Base-by-base conservation (phyloP, 108 stramenopile genomes). In the Asterionellopsis glacialis region DNA sequence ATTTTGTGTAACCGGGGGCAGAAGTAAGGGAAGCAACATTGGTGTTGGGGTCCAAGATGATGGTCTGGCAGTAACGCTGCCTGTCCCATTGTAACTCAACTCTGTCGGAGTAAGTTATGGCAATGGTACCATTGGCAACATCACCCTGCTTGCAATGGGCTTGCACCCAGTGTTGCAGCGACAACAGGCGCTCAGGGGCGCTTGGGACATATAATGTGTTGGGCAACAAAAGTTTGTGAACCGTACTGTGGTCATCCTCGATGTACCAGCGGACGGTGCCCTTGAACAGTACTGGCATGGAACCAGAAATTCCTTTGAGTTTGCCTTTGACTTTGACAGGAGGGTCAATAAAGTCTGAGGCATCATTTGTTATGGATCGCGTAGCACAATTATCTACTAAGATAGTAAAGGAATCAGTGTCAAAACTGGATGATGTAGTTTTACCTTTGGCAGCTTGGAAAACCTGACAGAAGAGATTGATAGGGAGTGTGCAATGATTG, bases 151-250 rank as follows among this genome's bases (percentile, higher is more conserved):
- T 13, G 63, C 51, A 18, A 59, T 48, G 48, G 9, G 33, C 51
- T 26, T 67, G 51, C 9, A n/a, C n/a, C n/a, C n/a, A n/a, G n/a
- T n/a, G n/a, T n/a, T n/a, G n/a, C n/a, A n/a, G n/a, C n/a, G n/a
- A n/a, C n/a, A n/a, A n/a, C n/a, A n/a, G n/a, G n/a, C n/a, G n/a
- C n/a, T n/a, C n/a, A n/a, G n/a, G n/a, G n/a, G n/a, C n/a, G n/a
- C n/a, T n/a, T n/a, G 65, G 65, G 11, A 72, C 38, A 33, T 70
- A 76, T 52, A 58, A 63, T 1, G 71, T 66, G 57, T 76, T 69
- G 16, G 69, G 63, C 13, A 79, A 65, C 12, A 28, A 11, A 10
- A 79, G 51, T 0, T 0, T 39, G 48, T 83, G 77, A 1, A 44
- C 0, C 25, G 28, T 38, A 4, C 75, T 75, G 1, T 62, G 0